These are phyloP conservation scores for Alternaria tenuissima DNA, from an alignment of 2,329 filamentous ascomycete species.

Conservation along the genomic window DNA sequence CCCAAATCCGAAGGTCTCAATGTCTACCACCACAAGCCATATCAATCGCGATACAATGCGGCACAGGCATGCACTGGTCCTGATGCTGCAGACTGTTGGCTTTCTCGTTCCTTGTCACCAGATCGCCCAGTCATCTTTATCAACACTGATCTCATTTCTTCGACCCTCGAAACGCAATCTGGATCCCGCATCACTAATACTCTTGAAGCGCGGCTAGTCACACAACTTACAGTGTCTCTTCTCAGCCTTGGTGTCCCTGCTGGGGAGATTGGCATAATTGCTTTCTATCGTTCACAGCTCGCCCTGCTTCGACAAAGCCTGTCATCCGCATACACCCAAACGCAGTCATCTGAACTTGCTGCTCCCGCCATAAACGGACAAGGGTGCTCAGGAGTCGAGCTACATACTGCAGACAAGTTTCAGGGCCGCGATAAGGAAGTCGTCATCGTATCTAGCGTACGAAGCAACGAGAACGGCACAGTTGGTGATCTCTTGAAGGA, in stretches of 20 bases:
- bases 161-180: conserved; percentile 70
- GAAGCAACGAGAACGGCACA: conserved; percentile 80
- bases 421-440: conserved; percentile 97
- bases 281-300: conserved; percentile 93
- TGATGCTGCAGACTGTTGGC: conserved; percentile 70
- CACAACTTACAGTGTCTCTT: conserved; percentile 81
- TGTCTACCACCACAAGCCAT: conserved; percentile 41
- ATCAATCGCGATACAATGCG: conserved; percentile 18
- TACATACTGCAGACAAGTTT: conserved; percentile 97
- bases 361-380: conserved; percentile 23
- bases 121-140: conserved; percentile 81
- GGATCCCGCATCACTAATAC: conserved; percentile 90
- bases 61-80: conserved; percentile 60
- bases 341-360: conserved; percentile 55
- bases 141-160: conserved; percentile 81
- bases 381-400: conserved; percentile 69
- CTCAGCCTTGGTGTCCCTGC: conserved; percentile 78
- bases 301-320: conserved; percentile 80
- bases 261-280: conserved; percentile 89
- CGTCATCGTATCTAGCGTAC: conserved; percentile 84
- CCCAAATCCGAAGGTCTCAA: conserved; percentile 57
- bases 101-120: conserved; percentile 74
- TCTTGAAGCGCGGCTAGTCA: conserved; percentile 78
- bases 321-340: conserved; percentile 58
- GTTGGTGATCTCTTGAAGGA: conserved; percentile 94